Evolutionary conservation across 805 yeast species (phyloP).

Genomic region (Brettanomyces naardenensis): DNA sequence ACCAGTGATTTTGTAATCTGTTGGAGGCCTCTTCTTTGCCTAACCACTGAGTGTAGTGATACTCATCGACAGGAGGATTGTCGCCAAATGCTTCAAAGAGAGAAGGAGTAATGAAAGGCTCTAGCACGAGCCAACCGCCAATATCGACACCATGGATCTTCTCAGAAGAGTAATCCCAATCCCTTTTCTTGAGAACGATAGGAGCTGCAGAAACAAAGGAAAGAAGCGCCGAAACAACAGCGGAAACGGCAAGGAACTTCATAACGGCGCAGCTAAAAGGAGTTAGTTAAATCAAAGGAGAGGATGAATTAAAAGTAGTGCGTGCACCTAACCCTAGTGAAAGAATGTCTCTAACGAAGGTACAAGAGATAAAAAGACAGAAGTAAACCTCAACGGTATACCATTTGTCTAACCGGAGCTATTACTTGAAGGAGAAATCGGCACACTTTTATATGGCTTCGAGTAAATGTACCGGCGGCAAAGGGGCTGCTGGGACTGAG

Average conservation of each 20-base stretch:
- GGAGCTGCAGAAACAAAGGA: slow-evolving; percentile 15
- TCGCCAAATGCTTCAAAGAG: slow-evolving; percentile 46
- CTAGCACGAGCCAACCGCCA: slow-evolving; percentile 89
- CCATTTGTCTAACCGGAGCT: no score
- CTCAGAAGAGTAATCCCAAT: slow-evolving; percentile 25
- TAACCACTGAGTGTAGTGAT: slow-evolving; percentile 38
- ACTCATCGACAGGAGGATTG: slow-evolving; percentile 54
- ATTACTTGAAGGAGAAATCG: neutral
- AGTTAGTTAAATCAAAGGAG: no score
- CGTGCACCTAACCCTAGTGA: no score
- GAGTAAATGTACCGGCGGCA: neutral
- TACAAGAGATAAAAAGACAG: no score
- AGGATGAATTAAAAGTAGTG: no score
- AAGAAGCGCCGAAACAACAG: slow-evolving; percentile 2
- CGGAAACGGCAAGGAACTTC: slow-evolving; percentile 1
- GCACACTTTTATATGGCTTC: neutral
- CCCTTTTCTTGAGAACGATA: slow-evolving; percentile 21
- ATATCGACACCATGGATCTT: slow-evolving; percentile 59
- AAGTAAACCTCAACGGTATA: no score
- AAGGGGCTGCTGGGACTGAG: no score
- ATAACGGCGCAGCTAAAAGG: no score
- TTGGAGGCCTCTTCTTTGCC: slow-evolving; percentile 38
- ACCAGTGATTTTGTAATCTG: slow-evolving; percentile 47
- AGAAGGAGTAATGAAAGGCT: slow-evolving; percentile 81
- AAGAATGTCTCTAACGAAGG: no score